Percentiles rank a stretch among this genome's conserved stretches.
phyloP scores from a whole-genome alignment of 176 grass and related monocot species.

The Ananas comosus region DNA sequence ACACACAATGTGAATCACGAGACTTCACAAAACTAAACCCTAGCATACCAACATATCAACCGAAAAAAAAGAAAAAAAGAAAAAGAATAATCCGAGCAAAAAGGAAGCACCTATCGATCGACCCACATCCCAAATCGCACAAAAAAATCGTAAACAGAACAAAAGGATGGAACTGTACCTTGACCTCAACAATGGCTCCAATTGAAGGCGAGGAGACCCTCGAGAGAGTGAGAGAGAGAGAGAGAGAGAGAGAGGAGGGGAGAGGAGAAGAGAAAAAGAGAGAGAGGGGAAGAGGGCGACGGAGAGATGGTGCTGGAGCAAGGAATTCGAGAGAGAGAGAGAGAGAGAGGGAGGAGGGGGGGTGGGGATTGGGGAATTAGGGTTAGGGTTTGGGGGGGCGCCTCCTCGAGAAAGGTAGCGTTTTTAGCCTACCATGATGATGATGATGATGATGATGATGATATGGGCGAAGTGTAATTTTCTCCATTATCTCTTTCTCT shows the following conservation, averaged over 20 bases:
- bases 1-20: too few relatives aligned
- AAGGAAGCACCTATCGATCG: background rate
- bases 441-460: slow-evolving; percentile 6
- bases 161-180: background rate
- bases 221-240: background rate
- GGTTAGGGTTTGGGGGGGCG: background rate
- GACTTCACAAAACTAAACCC: too few relatives aligned
- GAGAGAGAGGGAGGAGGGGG: background rate
- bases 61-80: too few relatives aligned
- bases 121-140: background rate
- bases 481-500: background rate
- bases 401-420: background rate
- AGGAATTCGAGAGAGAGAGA: background rate
- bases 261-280: background rate
- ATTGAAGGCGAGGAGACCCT: background rate
- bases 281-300: background rate
- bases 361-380: background rate
- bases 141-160: background rate
- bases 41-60: too few relatives aligned
- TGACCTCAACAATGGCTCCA: background rate
- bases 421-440: background rate
- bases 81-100: too few relatives aligned
- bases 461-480: slow-evolving; percentile 1
- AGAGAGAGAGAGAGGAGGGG: background rate
- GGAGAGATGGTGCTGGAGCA: background rate